phyloP scores from a whole-genome alignment of 495 filamentous ascomycete species.

The Tuber umbilicatum region DNA sequence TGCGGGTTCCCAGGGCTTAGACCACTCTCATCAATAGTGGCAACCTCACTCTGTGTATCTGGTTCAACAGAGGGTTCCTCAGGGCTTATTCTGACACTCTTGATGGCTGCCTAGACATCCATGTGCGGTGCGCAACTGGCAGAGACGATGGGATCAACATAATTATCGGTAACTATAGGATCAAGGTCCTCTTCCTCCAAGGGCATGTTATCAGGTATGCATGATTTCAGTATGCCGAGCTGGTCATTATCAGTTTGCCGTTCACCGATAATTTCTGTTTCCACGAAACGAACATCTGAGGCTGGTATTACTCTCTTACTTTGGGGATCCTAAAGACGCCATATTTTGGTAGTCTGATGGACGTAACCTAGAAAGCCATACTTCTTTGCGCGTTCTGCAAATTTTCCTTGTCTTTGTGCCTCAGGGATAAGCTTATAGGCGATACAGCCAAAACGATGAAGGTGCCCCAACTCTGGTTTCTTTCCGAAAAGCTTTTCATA shows the following conservation, averaged over 20 bases:
- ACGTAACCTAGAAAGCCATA: background rate
- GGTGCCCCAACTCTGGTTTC: background rate
- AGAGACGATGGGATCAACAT: too few relatives aligned
- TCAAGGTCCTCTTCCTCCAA: background rate
- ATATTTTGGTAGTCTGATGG: slow-evolving; percentile 8
- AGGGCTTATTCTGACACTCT: too few relatives aligned
- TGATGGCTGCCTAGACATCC: too few relatives aligned
- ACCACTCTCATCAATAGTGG: too few relatives aligned
- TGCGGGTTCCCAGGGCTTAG: too few relatives aligned
- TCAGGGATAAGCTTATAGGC: slow-evolving; percentile 2
- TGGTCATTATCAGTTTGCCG: background rate
- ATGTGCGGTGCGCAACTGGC: too few relatives aligned
- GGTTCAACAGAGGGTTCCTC: too few relatives aligned
- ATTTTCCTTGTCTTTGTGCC: slow-evolving; percentile 6
- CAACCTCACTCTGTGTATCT: too few relatives aligned
- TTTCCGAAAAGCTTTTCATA: background rate
- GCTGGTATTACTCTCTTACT: too few relatives aligned
- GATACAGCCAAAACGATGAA: slow-evolving; percentile 5
- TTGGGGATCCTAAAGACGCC: slow-evolving; percentile 6
- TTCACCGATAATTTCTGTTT: background rate
- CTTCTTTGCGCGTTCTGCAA: background rate
- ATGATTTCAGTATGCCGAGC: slow-evolving; percentile 5
- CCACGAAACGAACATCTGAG: background rate
- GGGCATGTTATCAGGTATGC: background rate
- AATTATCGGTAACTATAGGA: too few relatives aligned